Base-by-base conservation (phyloP, 345 rosid species). In the Carallia brachiata region DNA sequence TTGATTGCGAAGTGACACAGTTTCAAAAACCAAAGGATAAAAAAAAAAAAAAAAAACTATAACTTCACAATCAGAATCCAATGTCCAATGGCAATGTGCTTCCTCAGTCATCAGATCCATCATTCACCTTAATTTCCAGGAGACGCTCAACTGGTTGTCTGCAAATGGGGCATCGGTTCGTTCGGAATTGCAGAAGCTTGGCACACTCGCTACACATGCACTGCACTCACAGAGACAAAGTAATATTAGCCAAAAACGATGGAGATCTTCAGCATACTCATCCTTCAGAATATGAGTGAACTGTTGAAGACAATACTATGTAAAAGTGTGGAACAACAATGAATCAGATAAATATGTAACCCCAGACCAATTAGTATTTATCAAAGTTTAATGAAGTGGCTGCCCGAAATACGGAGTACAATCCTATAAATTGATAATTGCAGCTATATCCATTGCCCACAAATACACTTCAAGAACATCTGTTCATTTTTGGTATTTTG, bases 141-240 rank as follows among this genome's bases (percentile, higher is more conserved):
- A 83, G 82, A 18, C 84, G 69, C 74, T 83, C 85, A 17, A 83
- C 77, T 0, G 81, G 85, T 77, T 81, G 89, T 72, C 87, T 63
- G 78, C 89, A 85, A 36, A 85, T 85, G 6, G 89, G 89, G 73
- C 89, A 85, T 58, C 80, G 76, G 23, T 75, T 76, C 9, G 85
- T 73, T 74, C 79, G 87, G 32, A 79, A 76, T 56, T 79, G 75
- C 82, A 85, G 69, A 50, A 83, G 82, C 83, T 77, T 81, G 15
- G 89, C 87, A 70, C 89, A 85, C 36, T 66, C 67, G 48, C 85
- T 75, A 79, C 89, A 85, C 87, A 85, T 79, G 57, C 89, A 85
- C 87, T 85, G 85, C 74, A 81, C 15, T 59, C 48, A 36, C 23
- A 61, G 34, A 66, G 39, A 48, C 6, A 58, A 77, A 52, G 52